Percentiles rank a stretch among this genome's conserved stretches.
These are phyloP conservation scores for Xylaria hypoxylon DNA, from an alignment of 2,329 filamentous ascomycete species.

Conservation along the genomic window DNA sequence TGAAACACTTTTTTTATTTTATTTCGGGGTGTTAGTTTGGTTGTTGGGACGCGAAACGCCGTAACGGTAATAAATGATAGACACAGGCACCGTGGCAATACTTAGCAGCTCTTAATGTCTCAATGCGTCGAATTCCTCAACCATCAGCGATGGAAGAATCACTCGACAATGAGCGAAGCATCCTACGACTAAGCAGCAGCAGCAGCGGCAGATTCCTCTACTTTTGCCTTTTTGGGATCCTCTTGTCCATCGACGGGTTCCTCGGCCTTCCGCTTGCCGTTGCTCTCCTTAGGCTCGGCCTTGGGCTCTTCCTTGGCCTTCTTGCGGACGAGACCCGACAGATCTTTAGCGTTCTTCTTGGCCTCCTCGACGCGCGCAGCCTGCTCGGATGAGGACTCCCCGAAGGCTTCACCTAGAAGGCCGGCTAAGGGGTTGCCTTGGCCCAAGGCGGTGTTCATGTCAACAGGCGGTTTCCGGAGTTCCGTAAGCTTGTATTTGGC, in stretches of 20 bases:
- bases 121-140: not conserved
- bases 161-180: not conserved
- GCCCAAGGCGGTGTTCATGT: constrained; percentile 66
- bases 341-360: constrained; percentile 78
- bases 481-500: constrained; percentile 69
- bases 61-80: not conserved
- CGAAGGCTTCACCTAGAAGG: constrained; percentile 72
- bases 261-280: constrained; percentile 51
- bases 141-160: not conserved
- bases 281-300: constrained; percentile 56
- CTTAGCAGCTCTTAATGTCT: not conserved
- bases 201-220: constrained; percentile 16
- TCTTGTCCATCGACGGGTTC: constrained; percentile 29
- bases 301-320: constrained; percentile 57
- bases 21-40: not conserved
- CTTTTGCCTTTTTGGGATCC: constrained; percentile 31
- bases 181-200: constrained; percentile 6
- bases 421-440: constrained; percentile 65
- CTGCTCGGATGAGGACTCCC: constrained; percentile 70
- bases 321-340: constrained; percentile 80
- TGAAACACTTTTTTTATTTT: not conserved
- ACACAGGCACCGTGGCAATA: not conserved
- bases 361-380: constrained; percentile 77
- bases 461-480: constrained; percentile 71
- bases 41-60: not conserved